Evolutionary conservation across 768 basidiomycete species (phyloP), one percentile per base, ranked within the genome.

Genomic region (Amanita polypyramis): DNA sequence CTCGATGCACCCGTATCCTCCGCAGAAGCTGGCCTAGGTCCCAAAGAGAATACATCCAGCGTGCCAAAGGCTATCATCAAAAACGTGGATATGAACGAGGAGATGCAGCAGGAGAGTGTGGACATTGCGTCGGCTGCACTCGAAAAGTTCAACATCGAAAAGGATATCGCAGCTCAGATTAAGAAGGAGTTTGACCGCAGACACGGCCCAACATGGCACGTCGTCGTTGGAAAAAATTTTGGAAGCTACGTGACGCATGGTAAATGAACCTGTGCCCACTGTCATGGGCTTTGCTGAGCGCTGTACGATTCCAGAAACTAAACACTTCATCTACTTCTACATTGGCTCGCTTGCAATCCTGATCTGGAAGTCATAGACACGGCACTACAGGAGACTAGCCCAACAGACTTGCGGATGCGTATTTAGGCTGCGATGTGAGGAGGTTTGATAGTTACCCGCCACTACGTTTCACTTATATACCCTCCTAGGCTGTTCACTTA

Each of bases 261-360:
- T 95, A 56, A n/a, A 58, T 66, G 27, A 46, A 51, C 17, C 23
- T 29, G 12, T 45, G 50, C 52, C 47, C 54, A 19, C 47, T 42
- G 46, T 51, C 41, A 17, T 49, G 33, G 47, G 44, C 29, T n/a
- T 40, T 32, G 2, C 33, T 49, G 20, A 41, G 52, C 37, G 23
- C 51, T 35, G 38, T 56, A 25, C 51, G 34, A 29, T 50, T 19
- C 47, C 65, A 96, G 93, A 97, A 77, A 95, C 92, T 55, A 94
- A 93, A 66, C 87, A 96, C 63, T 98, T 98, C 70, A 93, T 98
- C 70, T 98, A 98, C 76, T 95, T 95, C 70, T 97, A 95, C 73
- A 74, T 98, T 62, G 92, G 90, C 49, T 71, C 83, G 30, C 82
- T 94, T 58, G 94, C 94, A 52, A 80, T 97, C 69, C 82, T 97